These are phyloP conservation scores for Fusarium siculi DNA, from an alignment of 2,329 filamentous ascomycete genomes.

Conservation along the genomic window DNA sequence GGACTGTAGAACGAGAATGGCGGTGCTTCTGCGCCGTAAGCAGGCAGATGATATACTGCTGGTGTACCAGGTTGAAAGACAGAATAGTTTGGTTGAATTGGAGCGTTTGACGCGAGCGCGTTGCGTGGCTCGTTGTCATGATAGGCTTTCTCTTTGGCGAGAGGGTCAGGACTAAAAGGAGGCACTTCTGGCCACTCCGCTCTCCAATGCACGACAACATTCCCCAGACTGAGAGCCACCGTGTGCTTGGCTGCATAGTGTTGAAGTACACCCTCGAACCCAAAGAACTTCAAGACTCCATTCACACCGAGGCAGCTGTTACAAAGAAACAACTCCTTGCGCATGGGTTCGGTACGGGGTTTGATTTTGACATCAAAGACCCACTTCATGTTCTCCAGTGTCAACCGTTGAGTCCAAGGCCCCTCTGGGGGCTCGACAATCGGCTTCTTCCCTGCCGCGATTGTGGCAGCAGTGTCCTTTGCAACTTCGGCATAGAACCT, in stretches of 20 bases:
- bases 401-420: slow-evolving; percentile 70
- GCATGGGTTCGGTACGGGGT: slow-evolving; percentile 70
- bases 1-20: slow-evolving; percentile 13
- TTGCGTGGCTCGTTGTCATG: slow-evolving; percentile 14
- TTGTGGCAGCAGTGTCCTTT: slow-evolving; percentile 61
- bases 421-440: slow-evolving; percentile 61
- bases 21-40: slow-evolving; percentile 23
- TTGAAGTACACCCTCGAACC: slow-evolving; percentile 82
- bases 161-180: slow-evolving; percentile 75
- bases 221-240: slow-evolving; percentile 73
- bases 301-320: slow-evolving; percentile 66
- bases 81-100: slow-evolving; percentile 15
- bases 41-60: slow-evolving; percentile 24
- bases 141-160: slow-evolving; percentile 44
- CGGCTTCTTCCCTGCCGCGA: slow-evolving; percentile 57
- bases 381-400: slow-evolving; percentile 88
- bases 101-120: not conserved
- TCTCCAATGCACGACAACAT: slow-evolving; percentile 80
- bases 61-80: slow-evolving; percentile 18
- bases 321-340: slow-evolving; percentile 81
- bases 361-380: slow-evolving; percentile 82
- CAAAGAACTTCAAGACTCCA: slow-evolving; percentile 72
- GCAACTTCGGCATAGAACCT: slow-evolving; percentile 72
- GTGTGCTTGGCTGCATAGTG: slow-evolving; percentile 89
- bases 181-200: slow-evolving; percentile 81